Evolutionary conservation across 1,284 basidiomycete species (phyloP).

Genomic region (Puccinia novopanici): DNA sequence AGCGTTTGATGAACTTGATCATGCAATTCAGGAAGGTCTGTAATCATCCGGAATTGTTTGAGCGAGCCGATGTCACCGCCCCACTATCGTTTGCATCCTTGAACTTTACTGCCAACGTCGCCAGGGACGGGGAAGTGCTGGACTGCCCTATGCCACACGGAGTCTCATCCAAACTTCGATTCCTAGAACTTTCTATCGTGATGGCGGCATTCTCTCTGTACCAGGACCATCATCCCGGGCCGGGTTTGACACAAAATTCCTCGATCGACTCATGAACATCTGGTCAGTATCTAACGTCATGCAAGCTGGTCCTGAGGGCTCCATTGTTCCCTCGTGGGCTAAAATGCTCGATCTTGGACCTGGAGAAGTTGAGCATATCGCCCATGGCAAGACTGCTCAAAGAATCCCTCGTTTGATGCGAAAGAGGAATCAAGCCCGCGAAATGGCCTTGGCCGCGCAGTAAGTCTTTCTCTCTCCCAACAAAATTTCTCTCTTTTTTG

Average conservation of each 20-base stretch:
- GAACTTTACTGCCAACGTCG: conserved; percentile 76
- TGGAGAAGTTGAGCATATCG: conserved; percentile 39
- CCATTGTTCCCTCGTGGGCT: conserved; percentile 54
- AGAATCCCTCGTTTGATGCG: conserved; percentile 34
- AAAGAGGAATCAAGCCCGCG: conserved; percentile 3
- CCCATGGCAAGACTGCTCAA: conserved; percentile 32
- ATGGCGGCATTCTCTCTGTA: conserved; percentile 73
- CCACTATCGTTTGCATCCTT: conserved; percentile 86
- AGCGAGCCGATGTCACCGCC: conserved; percentile 91
- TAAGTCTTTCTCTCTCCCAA: conserved; percentile 11
- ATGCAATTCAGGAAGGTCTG: conserved; percentile 99
- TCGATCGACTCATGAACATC: conserved; percentile 80
- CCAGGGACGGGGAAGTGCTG: conserved; percentile 81
- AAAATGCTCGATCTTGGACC: conserved; percentile 43
- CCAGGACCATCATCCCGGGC: conserved; percentile 67
- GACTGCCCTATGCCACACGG: conserved; percentile 74
- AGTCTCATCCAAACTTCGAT: conserved; percentile 81
- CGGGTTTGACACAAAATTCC: conserved; percentile 67
- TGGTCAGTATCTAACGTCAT: conserved; percentile 73
- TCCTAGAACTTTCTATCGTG: conserved; percentile 76
- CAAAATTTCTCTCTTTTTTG: background rate
- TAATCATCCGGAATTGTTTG: conserved; percentile 98
- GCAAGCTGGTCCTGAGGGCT: conserved; percentile 64
- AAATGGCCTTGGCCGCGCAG: conserved; percentile 30
- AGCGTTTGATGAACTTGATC: conserved; percentile 96